These are phyloP conservation scores for Waltiozyma solani DNA, from an alignment of 1,139 yeast species.

Conservation along the genomic window DNA sequence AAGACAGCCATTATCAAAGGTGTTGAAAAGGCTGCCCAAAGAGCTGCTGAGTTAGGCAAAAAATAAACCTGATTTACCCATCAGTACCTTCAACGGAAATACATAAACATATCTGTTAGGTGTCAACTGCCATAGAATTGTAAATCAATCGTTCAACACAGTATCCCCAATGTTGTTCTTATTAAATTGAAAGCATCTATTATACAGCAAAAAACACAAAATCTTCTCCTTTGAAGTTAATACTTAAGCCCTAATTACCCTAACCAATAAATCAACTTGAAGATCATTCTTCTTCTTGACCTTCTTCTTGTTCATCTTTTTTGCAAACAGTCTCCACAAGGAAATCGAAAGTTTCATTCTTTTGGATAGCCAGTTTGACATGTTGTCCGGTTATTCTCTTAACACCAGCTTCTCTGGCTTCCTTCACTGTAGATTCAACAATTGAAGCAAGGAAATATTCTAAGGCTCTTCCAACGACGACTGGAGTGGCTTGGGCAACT, in stretches of 20 bases:
- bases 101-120: too few relatives aligned
- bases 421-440: conserved; percentile 74
- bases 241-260: too few relatives aligned
- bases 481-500: conserved; percentile 97
- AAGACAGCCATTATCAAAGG: conserved; percentile 84
- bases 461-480: conserved; percentile 88
- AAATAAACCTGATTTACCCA: conserved; percentile 25
- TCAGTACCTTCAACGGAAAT: too few relatives aligned
- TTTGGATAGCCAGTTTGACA: conserved; percentile 73
- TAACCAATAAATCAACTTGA: too few relatives aligned
- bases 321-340: conserved; percentile 44
- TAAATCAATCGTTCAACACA: too few relatives aligned
- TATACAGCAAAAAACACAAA: too few relatives aligned
- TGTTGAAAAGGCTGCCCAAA: conserved; percentile 80
- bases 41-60: conserved; percentile 73
- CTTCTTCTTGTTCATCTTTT: conserved; percentile 8
- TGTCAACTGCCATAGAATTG: too few relatives aligned
- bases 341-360: conserved; percentile 88
- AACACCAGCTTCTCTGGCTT: conserved; percentile 68
- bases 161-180: too few relatives aligned
- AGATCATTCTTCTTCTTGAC: neutral
- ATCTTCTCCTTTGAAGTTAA: too few relatives aligned
- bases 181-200: too few relatives aligned
- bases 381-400: conserved; percentile 80
- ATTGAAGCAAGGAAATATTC: conserved; percentile 87